Base-by-base conservation (phyloP, 2,329 filamentous ascomycete genomes). In the Scytalidium sp. region DNA sequence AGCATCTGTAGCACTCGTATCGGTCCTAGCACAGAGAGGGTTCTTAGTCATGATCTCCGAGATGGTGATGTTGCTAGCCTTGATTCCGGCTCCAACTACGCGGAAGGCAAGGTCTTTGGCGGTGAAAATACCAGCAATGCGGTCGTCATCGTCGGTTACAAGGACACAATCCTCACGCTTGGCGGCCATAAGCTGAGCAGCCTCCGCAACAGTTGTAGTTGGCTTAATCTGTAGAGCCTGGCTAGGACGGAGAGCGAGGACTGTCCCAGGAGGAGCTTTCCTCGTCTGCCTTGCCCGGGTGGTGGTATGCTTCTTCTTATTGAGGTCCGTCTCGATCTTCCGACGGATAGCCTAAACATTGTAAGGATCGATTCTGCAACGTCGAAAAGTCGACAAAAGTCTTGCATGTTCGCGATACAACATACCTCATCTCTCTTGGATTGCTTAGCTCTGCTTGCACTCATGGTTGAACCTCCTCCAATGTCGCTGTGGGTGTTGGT, bases 31-130 rank as follows among this genome's bases (percentile, higher is more conserved):
- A 69, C 94, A 99, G 15, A 99, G 83, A 10, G 94, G 94, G 74
- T 99, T 99, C 79, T 97, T 97, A 67, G 94, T 99, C 94, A 99
- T 99, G 70, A 99, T 99, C 67, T 97, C 92, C 59, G 91, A 88
- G 67, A 99, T 97, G 19, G 90, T 96, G 61, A 97, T 84, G 66
- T 86, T 90, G 68, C 83, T 87, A 25, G 94, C 88, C 75, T 96
- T 96, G 64, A 92, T 80, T 22, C 94, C 94, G 49, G 85, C 84
- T 49, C 93, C 94, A 21, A 99, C 93, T 10, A 99, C 94, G 51
- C 94, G 85, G 77, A 97, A 99, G 17, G 94, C 94, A 66, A 99
- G 78, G 76, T 99, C 94, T 76, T 99, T 99, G 59, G 94, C 94
- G 1, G 94, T 99, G 70, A 99, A 99, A 69, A 99, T 99, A 73